These are phyloP conservation scores for Yarrowia phangngaensis DNA, from an alignment of 805 yeast species.

Conservation along the genomic window DNA sequence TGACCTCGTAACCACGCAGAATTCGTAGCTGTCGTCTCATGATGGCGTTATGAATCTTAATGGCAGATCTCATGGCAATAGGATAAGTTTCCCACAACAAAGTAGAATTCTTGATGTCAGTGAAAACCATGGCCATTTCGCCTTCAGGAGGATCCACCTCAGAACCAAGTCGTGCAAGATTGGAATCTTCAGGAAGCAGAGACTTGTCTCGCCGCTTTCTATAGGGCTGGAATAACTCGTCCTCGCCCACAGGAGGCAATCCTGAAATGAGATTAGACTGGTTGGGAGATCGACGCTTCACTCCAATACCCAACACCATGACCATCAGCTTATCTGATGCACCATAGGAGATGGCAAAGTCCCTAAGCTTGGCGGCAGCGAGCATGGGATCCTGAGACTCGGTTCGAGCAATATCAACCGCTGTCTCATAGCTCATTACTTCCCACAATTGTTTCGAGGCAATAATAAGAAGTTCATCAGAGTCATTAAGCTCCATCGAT, in stretches of 20 bases:
- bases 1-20: conserved; percentile 96
- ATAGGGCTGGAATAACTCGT: conserved; percentile 36
- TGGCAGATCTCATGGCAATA: conserved; percentile 93
- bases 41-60: conserved; percentile 85
- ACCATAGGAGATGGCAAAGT: conserved; percentile 91
- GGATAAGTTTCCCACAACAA: conserved; percentile 90
- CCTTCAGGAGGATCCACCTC: conserved; percentile 96
- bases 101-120: conserved; percentile 95
- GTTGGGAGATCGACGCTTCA: conserved; percentile 26
- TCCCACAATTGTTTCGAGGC: conserved; percentile 89
- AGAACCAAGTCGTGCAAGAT: conserved; percentile 68
- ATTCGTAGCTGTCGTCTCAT: conserved; percentile 92
- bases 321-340: conserved; percentile 74
- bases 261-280: conserved; percentile 35
- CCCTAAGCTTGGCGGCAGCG: conserved; percentile 91
- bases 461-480: conserved; percentile 80
- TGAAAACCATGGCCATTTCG: conserved; percentile 89
- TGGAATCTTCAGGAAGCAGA: conserved; percentile 63
- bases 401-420: conserved; percentile 84
- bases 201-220: conserved; percentile 49
- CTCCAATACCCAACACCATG: conserved; percentile 62
- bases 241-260: conserved; percentile 33
- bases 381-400: conserved; percentile 72
- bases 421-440: conserved; percentile 71
- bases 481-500: conserved; percentile 54